Conservation (phyloP, 305 asterid genomes). For the Fraxinus sp. region DNA sequence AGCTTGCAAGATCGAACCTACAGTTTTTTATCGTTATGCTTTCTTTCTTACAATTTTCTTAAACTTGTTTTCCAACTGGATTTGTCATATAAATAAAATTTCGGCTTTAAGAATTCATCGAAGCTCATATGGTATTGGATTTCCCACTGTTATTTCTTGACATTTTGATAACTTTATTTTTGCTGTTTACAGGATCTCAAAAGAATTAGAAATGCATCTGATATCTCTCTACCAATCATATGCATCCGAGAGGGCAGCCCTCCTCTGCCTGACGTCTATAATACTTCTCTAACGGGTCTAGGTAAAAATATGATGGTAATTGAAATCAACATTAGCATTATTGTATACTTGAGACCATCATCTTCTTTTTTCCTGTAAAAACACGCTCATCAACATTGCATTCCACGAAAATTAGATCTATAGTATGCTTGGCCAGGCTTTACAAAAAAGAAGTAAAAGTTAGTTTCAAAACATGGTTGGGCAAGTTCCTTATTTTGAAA, state of each 20-base stretch:
- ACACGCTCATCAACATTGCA: not conserved
- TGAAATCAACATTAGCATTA: not conserved
- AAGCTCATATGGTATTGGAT: not conserved
- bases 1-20: not conserved
- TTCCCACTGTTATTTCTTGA: not conserved
- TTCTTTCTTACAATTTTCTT: not conserved
- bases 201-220: conserved; percentile 39
- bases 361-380: not conserved
- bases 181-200: conserved; percentile 50
- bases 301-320: conserved; percentile 41
- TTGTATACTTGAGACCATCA: not conserved
- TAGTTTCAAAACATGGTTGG: not conserved
- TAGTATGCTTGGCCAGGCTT: not conserved
- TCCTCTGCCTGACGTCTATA: conserved; percentile 84
- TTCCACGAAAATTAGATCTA: not conserved
- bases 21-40: not conserved
- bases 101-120: not conserved
- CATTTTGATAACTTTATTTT: conserved; percentile 14
- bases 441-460: not conserved
- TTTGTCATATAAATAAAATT: not conserved
- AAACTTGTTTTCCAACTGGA: not conserved
- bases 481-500: not conserved
- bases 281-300: conserved; percentile 60
- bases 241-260: conserved; percentile 96
- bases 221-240: conserved; percentile 61